Percentiles rank a stretch among this genome's conserved stretches.
These are phyloP conservation scores for Talaromyces sp. DNA, from an alignment of 2,329 filamentous ascomycete genomes.

Conservation along the genomic window DNA sequence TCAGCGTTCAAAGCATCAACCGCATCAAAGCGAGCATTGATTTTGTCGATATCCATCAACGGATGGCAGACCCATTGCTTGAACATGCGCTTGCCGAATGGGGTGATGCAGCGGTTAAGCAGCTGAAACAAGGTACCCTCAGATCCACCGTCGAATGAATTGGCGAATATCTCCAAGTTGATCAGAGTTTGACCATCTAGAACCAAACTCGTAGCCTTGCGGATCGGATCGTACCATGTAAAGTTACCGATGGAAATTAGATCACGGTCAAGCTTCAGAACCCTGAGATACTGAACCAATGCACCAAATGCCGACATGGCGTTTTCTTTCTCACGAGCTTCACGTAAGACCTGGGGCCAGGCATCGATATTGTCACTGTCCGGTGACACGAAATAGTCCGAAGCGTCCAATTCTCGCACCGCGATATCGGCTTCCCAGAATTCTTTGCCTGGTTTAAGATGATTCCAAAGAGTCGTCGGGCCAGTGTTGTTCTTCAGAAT, in stretches of 20 bases:
- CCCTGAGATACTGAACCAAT: constrained; percentile 77
- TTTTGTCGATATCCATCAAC: constrained; percentile 76
- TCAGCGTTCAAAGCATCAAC: constrained; percentile 91
- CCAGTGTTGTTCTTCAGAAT: constrained; percentile 95
- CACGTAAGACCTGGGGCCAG: constrained; percentile 73
- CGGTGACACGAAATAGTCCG: constrained; percentile 70
- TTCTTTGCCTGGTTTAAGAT: constrained; percentile 79
- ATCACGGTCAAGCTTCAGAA: constrained; percentile 83
- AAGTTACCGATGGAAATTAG: constrained; percentile 89
- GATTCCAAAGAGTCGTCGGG: constrained; percentile 92
- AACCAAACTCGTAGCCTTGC: constrained; percentile 81
- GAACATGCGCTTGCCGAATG: constrained; percentile 94
- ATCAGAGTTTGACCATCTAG: constrained; percentile 94
- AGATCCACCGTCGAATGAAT: constrained; percentile 78
- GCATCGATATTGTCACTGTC: constrained; percentile 58
- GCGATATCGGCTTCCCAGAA: constrained; percentile 88
- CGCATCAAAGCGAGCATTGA: constrained; percentile 91
- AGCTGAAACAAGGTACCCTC: constrained; percentile 88
- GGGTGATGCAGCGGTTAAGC: constrained; percentile 90
- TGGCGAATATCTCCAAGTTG: constrained; percentile 96
- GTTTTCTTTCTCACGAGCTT: constrained; percentile 72
- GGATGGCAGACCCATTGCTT: constrained; percentile 98
- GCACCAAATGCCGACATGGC: constrained; percentile 90
- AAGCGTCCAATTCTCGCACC: constrained; percentile 73
- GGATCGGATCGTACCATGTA: constrained; percentile 85